Evolutionary conservation across 75 land plant genomes (phyloP), one percentile per base, ranked within the genome.

Genomic region (Picea glauca): DNA sequence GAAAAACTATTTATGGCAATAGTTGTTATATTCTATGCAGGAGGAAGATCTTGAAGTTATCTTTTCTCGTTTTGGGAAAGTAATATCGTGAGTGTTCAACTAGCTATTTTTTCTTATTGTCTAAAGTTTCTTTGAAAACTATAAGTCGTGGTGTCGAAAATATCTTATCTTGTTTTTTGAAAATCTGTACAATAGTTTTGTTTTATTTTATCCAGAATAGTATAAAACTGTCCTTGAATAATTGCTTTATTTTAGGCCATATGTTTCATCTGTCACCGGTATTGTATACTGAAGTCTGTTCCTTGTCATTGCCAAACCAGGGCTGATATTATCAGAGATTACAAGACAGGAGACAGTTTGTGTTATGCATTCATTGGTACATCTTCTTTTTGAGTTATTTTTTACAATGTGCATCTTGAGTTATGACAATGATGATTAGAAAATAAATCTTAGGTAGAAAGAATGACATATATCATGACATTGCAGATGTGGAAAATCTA

Each of bases 301-400:
- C 62, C 11, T 60, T 62, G 58, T 13, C 17, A 59, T 32, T 43
- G 30, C 20, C 54, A 20, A 57, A 65, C 62, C 88, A 96, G 99
- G 77, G 98, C 99, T 74, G 98, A 97, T 65, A 81, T 97, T 31
- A 97, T 97, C 58, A 91, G 99, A 77, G 99, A 97, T 77, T 91
- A 82, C 77, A 97, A 97, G 78, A 97, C 98, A 61, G 98, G 98
- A 58, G 99, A 95, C 79, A 97, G 99, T 77, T 85, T 97, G 76
- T 93, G 96, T 78, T 97, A 97, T 87, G 99, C 95, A 61, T 97
- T 97, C 65, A 94, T 97, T 72, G 99, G 99, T 96, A 78, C 63
- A 87, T 79, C 33, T 58, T 57, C 58, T 46, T 23, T 13, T 66
- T 6, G 13, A 66, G 15, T 20, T 2, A 35, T 38, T 66, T 65